Conservation (phyloP, 441 rosid species). For the Erodium texanum region DNA sequence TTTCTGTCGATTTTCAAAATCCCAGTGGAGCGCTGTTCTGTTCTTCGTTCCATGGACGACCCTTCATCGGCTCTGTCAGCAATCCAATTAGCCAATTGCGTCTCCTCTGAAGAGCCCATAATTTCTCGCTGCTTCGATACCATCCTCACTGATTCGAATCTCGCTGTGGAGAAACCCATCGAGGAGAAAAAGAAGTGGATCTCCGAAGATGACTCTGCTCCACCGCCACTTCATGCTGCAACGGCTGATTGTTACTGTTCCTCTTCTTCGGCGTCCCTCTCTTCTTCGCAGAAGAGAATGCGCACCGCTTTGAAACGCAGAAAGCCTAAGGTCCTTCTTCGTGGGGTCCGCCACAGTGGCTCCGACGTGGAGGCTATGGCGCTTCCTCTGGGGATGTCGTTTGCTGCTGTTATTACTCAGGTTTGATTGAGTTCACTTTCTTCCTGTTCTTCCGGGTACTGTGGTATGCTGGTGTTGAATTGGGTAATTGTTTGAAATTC, state of each 20-base stretch:
- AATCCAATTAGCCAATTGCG: neutral
- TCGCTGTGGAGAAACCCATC: neutral
- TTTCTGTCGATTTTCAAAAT: too few relatives aligned
- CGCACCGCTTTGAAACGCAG: conserved; percentile 35
- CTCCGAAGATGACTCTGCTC: conserved; percentile 11
- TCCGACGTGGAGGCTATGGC: conserved; percentile 57
- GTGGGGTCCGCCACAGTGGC: conserved; percentile 26
- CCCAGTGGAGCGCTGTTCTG: neutral
- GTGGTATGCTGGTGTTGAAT: neutral
- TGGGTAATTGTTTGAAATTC: conserved; percentile 5
- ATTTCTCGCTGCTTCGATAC: neutral
- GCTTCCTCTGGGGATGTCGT: conserved; percentile 84
- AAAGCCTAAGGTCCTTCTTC: conserved; percentile 19
- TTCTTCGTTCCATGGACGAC: neutral
- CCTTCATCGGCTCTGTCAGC: neutral
- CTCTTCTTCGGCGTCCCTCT: conserved; percentile 16
- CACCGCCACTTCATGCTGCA: conserved; percentile 8
- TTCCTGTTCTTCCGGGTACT: neutral
- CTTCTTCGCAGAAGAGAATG: conserved; percentile 25
- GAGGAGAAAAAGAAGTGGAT: conserved; percentile 29
- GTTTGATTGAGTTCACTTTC: conserved; percentile 35
- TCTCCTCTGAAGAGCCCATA: neutral
- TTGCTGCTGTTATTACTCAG: conserved; percentile 81
- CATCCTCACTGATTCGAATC: conserved; percentile 8
- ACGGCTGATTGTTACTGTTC: conserved; percentile 26